phyloP scores from a whole-genome alignment of 2,329 filamentous ascomycete genomes.

The Pezicula radicicola region DNA sequence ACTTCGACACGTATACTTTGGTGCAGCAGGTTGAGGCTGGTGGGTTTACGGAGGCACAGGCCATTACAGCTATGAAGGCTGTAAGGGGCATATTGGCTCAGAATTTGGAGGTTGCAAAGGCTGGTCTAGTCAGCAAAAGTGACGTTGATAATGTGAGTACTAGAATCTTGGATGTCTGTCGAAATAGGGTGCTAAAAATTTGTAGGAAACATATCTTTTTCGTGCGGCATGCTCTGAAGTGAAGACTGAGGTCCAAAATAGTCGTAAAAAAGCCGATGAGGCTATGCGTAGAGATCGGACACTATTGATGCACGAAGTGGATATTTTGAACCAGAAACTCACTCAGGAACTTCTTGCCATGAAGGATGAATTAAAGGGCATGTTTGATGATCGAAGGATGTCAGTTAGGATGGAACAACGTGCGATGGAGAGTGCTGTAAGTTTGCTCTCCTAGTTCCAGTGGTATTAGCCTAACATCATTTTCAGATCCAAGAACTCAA shows the following conservation, averaged over 20 bases:
- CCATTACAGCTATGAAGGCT: conserved; percentile 88
- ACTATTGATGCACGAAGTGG: conserved; percentile 89
- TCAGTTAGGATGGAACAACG: conserved; percentile 84
- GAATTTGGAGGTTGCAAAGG: conserved; percentile 78
- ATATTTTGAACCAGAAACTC: conserved; percentile 81
- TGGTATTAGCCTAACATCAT: conserved; percentile 11
- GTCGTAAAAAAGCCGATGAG: conserved; percentile 73
- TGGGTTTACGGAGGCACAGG: conserved; percentile 71
- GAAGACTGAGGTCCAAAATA: conserved; percentile 79
- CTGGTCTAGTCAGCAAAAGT: conserved; percentile 80
- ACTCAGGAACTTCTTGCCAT: conserved; percentile 79
- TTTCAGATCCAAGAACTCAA: conserved; percentile 83
- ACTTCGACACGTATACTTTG: conserved; percentile 92
- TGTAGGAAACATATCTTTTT: conserved; percentile 83
- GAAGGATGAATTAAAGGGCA: conserved; percentile 88
- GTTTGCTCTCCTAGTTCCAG: conserved; percentile 25
- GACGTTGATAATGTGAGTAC: conserved; percentile 75
- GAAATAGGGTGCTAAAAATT: background rate
- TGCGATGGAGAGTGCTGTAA: conserved; percentile 73
- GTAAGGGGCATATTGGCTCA: conserved; percentile 72
- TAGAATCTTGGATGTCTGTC: conserved; percentile 1
- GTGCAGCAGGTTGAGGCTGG: conserved; percentile 74
- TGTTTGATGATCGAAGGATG: conserved; percentile 97
- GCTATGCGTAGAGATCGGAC: conserved; percentile 79
- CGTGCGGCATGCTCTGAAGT: conserved; percentile 91